Conservation (phyloP, 1,284 basidiomycete genomes). For the Malassezia cuniculi region DNA sequence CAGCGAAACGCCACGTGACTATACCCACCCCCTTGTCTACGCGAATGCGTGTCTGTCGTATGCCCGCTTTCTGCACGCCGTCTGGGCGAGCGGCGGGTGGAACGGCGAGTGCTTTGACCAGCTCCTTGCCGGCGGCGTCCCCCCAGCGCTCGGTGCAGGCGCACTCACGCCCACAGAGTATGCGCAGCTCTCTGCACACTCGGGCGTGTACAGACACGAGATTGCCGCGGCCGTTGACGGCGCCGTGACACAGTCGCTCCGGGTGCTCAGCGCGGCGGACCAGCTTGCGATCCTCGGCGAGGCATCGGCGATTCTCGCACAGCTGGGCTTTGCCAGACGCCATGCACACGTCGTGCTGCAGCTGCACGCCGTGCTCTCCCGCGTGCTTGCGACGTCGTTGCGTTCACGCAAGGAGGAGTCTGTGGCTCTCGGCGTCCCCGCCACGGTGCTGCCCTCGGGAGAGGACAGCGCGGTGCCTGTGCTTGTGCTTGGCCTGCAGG, state of each 20-base stretch:
- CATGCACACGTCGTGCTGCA: slow-evolving; percentile 33
- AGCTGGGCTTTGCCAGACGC: slow-evolving; percentile 30
- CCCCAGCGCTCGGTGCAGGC: slow-evolving; percentile 31
- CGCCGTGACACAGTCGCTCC: slow-evolving; percentile 28
- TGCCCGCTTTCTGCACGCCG: slow-evolving; percentile 35
- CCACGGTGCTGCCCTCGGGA: too few species aligned
- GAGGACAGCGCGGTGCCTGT: too few species aligned
- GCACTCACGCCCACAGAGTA: slow-evolving; percentile 21
- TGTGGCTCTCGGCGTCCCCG: too few species aligned
- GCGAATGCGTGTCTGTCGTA: slow-evolving; percentile 35
- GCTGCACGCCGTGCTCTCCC: slow-evolving; percentile 26
- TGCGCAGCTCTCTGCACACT: slow-evolving; percentile 20
- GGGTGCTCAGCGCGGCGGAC: slow-evolving; percentile 31
- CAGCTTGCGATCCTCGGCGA: slow-evolving; percentile 33
- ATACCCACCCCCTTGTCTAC: slow-evolving; percentile 40
- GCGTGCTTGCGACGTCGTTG: slow-evolving; percentile 19
- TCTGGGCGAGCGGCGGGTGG: slow-evolving; percentile 41
- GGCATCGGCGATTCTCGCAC: slow-evolving; percentile 30
- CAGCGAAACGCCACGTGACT: slow-evolving; percentile 39
- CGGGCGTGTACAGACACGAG: slow-evolving; percentile 32
- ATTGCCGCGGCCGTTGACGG: slow-evolving; percentile 29
- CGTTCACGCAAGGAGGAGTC: neutral
- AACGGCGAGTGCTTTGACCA: slow-evolving; percentile 43
- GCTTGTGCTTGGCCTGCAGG: slow-evolving; percentile 33
- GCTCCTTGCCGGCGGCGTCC: slow-evolving; percentile 38